phyloP scores from a whole-genome alignment of 306 rosid genomes.

The Inga laurina region DNA sequence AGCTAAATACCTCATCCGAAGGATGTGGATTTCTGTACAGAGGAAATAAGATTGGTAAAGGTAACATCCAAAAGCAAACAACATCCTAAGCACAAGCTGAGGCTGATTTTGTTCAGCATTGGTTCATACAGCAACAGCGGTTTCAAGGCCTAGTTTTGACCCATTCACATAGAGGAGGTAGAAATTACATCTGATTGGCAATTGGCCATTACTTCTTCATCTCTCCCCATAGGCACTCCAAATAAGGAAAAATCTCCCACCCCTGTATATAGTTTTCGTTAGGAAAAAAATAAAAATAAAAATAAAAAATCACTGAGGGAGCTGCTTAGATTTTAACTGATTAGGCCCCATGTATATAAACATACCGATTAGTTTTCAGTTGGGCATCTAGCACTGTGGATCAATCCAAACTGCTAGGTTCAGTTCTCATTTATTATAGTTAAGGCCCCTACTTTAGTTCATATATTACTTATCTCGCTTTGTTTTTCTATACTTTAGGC shows the following conservation, averaged over 20 bases:
- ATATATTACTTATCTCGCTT: neutral
- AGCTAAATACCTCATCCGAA: constrained; percentile 48
- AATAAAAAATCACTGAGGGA: constrained; percentile 1
- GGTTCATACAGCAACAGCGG: constrained; percentile 2
- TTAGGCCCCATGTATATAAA: neutral
- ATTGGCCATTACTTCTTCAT: constrained; percentile 31
- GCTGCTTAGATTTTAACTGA: neutral
- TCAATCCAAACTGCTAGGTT: neutral
- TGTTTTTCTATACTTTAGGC: neutral
- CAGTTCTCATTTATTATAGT: neutral
- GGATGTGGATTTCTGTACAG: constrained; percentile 62
- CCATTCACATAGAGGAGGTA: constrained; percentile 36
- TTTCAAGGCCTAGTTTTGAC: constrained; percentile 22
- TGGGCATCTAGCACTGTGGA: neutral
- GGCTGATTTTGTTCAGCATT: constrained; percentile 32
- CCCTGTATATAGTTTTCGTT: constrained; percentile 38
- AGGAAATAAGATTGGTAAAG: constrained; percentile 52
- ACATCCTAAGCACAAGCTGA: constrained; percentile 16
- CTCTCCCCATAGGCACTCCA: constrained; percentile 12
- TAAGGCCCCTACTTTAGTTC: neutral
- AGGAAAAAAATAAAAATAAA: neutral
- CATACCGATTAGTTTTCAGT: neutral
- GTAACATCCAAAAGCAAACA: constrained; percentile 23
- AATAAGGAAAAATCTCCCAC: constrained; percentile 17
- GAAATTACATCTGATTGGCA: constrained; percentile 24